Base-by-base conservation (phyloP, 2,329 filamentous ascomycete genomes). In the Trichoderma gracile region DNA sequence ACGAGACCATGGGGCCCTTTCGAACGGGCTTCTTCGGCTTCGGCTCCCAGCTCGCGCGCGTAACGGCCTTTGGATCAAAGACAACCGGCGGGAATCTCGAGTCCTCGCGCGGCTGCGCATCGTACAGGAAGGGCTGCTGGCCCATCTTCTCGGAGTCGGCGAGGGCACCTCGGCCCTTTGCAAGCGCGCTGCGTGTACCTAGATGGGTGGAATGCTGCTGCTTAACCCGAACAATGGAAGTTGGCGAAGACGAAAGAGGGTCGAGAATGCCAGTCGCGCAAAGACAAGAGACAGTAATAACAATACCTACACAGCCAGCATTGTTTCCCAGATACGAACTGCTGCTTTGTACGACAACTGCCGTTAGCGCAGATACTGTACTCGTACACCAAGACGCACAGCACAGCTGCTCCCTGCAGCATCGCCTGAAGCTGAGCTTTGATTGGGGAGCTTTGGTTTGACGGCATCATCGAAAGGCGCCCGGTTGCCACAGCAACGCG, bases 41-140 rank as follows among this genome's bases (percentile, higher is more conserved):
- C 14, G 86, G 84, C 72, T 86, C 80, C 81, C 86, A 91, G 78
- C 90, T 94, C 67, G 91, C 90, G 73, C 92, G 85, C 23, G 92
- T 93, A 55, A 93, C 84, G 66, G 91, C 90, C 76, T 93, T 96
- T 55, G 94, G 93, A 72, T 97, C 93, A 77, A 96, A 96, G n/a
- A 75, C 79, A 72, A 72, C 79, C 75, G 76, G 78, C 74, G 79
- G 83, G 68, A 83, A 83, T 70, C 83, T 82, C 54, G 81, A 78
- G 73, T 86, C 82, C 71, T 81, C 73, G 71, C 70, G 77, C 74
- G 68, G 83, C 76, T 74, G 80, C 71, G 78, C 71, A 66, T 87
- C 84, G 78, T 95, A 95, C 76, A 94, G 83, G 79, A 89, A 95
- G 63, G 91, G 91, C 77, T 76, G 77, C 45, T 69, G 67, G 57